A percentile compares a stretch with the other conserved stretches of the same genome.
Evolutionary conservation across 139 green algal genomes (phyloP).

Genomic region (Chlorella sp.): DNA sequence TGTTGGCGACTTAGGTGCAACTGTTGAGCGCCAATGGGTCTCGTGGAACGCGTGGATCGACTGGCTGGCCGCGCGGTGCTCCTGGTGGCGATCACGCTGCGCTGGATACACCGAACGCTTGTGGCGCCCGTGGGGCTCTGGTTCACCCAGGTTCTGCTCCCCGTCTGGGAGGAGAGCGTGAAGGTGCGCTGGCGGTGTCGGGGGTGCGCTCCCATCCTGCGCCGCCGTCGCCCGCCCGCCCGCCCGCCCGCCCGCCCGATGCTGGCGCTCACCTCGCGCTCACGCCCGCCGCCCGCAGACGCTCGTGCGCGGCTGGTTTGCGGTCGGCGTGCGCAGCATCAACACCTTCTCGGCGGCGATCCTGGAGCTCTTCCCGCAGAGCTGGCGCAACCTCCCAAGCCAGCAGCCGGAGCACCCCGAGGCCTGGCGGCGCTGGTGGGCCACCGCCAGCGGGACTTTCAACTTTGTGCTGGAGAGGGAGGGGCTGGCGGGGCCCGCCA

Average conservation of each 20-base stretch:
- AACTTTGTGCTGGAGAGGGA: constrained; percentile 42
- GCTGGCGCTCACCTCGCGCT: not conserved
- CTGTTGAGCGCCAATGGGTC: no score
- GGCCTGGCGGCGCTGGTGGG: constrained; percentile 30
- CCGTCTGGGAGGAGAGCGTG: constrained; percentile 48
- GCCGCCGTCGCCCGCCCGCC: not conserved
- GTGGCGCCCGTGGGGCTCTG: constrained; percentile 30
- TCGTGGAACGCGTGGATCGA: no score
- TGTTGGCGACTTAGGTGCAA: no score
- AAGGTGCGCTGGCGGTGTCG: constrained; percentile 20
- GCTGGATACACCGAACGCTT: constrained; percentile 2
- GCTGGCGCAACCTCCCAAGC: not conserved
- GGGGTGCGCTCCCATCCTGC: not conserved
- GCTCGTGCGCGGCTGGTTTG: constrained; percentile 17
- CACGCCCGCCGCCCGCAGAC: not conserved
- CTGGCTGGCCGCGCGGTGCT: no score
- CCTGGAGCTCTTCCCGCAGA: constrained; percentile 6
- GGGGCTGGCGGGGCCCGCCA: constrained; percentile 1
- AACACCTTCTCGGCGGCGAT: constrained; percentile 42
- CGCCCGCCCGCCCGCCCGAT: not conserved
- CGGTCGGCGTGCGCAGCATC: constrained; percentile 22
- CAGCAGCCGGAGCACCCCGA: not conserved
- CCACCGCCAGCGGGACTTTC: constrained; percentile 10
- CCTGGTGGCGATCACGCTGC: constrained; percentile 1
- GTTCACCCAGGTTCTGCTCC: constrained; percentile 36